Evolutionary conservation across 2,329 filamentous ascomycete genomes (phyloP), one percentile per base, ranked within the genome.

Genomic region (Fonsecaea nubica): DNA sequence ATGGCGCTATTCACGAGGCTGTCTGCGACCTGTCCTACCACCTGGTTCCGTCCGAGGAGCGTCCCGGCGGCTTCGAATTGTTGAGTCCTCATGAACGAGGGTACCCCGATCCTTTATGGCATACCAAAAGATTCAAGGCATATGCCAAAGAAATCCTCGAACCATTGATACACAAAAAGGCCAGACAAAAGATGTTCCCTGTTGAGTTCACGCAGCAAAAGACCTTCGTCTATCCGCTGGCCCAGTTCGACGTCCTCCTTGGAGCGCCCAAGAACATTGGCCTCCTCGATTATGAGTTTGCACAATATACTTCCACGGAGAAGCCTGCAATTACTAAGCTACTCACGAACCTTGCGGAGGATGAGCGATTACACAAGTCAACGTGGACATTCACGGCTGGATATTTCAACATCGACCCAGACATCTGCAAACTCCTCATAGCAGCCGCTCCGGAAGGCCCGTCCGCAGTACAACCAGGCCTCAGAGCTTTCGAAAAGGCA

Each of bases 341-440:
- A 45, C 85, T 98, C 3, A 85, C 85, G 52, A 86, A 86, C 0
- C 84, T 97, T 3, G 84, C 89, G 0, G 80, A 78, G 0, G 85
- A 90, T 0, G 72, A 77, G 4, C 80, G 84, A 5, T 91, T 92
- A 73, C 81, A 83, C 9, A 85, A 87, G 38, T 91, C 91, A 0
- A 90, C 88, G 13, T 99, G 95, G 95, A 95, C 92, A 0, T 98
- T 99, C 77, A 98, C 95, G 0, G 95, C 95, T 0, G 95, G 95
- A 60, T 99, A 99, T 81, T 99, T 99, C 82, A 99, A 99, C 81
- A 96, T 96, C 63, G 93, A 93, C 6, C 90, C 93, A 0, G 88
- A 89, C 3, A 86, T 98, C 21, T 93, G 92, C 2, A 86, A 89
- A 45, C 86, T 97, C 0, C 84, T 99, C 0, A 87, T 99, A 36